These are phyloP conservation scores for Neurospora discreta DNA, from an alignment of 495 filamentous ascomycete species.

Conservation along the genomic window DNA sequence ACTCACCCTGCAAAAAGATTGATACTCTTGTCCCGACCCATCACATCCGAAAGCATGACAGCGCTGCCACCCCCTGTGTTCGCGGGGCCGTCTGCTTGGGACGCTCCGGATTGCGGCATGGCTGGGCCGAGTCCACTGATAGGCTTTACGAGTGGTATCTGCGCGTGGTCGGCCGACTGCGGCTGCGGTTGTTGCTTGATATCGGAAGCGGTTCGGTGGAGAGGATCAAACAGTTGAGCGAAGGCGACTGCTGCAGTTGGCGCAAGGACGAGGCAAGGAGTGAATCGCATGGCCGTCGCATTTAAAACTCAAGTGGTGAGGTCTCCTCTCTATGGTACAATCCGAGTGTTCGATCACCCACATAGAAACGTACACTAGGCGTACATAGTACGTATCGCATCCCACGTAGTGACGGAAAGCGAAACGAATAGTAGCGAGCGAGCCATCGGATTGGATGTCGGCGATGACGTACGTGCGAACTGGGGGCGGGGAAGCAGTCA, in stretches of 20 bases:
- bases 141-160: slow-evolving; percentile 27
- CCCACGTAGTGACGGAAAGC: background rate
- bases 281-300: background rate
- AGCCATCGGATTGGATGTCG: background rate
- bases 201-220: slow-evolving; percentile 4
- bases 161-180: slow-evolving; percentile 9
- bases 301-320: background rate
- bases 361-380: background rate
- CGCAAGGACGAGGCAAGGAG: background rate
- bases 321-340: background rate
- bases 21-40: slow-evolving; percentile 69
- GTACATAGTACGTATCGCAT: background rate
- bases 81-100: slow-evolving; percentile 30
- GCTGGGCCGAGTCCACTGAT: slow-evolving; percentile 22
- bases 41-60: slow-evolving; percentile 70
- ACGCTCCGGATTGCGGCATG: slow-evolving; percentile 18
- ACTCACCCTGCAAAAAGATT: slow-evolving; percentile 67
- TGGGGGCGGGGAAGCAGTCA: background rate
- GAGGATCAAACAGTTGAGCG: slow-evolving; percentile 18
- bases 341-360: background rate
- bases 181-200: background rate
- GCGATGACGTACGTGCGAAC: background rate
- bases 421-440: background rate
- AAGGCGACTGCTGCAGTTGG: slow-evolving; percentile 13
- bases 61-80: slow-evolving; percentile 16